Evolutionary conservation across 2,329 filamentous ascomycete species (phyloP).

Genomic region (Metarhizium robertsii): DNA sequence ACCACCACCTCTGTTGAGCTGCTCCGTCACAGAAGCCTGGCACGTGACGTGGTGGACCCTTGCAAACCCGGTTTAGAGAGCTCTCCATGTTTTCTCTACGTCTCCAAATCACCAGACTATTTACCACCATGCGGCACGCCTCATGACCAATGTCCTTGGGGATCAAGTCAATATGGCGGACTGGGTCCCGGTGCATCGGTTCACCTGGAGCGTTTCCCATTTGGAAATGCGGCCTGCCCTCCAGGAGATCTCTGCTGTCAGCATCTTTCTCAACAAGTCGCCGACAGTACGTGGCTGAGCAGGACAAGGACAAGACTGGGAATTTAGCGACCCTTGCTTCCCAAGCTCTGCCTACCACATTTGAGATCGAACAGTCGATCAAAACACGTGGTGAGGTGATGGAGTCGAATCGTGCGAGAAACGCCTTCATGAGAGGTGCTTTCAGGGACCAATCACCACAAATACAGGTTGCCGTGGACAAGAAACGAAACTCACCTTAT

Average conservation of each 20-base stretch:
- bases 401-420: conserved; percentile 13
- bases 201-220: conserved; percentile 13
- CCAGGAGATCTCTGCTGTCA: conserved; percentile 2
- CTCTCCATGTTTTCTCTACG: neutral
- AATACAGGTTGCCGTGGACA: conserved; percentile 10
- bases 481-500: conserved; percentile 16
- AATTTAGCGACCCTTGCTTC: neutral
- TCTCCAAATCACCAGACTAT: neutral
- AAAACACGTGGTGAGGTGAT: neutral
- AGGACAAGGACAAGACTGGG: too few species aligned
- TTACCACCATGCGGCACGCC: conserved; percentile 21
- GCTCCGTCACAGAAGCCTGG: neutral
- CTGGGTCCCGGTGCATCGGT: conserved; percentile 24
- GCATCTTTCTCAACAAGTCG: neutral
- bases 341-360: neutral
- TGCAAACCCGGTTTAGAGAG: neutral
- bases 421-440: conserved; percentile 18
- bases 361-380: neutral
- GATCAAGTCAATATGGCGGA: conserved; percentile 34
- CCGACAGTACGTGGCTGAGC: neutral
- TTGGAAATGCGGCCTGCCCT: conserved; percentile 12
- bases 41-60: conserved; percentile 8
- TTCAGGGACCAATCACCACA: conserved; percentile 15
- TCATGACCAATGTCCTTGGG: conserved; percentile 38
- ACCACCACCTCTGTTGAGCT: too few species aligned